Evolutionary conservation across 2,329 filamentous ascomycete species (phyloP), one percentile per base, ranked within the genome.

Genomic region (Xylariaceae sp.): DNA sequence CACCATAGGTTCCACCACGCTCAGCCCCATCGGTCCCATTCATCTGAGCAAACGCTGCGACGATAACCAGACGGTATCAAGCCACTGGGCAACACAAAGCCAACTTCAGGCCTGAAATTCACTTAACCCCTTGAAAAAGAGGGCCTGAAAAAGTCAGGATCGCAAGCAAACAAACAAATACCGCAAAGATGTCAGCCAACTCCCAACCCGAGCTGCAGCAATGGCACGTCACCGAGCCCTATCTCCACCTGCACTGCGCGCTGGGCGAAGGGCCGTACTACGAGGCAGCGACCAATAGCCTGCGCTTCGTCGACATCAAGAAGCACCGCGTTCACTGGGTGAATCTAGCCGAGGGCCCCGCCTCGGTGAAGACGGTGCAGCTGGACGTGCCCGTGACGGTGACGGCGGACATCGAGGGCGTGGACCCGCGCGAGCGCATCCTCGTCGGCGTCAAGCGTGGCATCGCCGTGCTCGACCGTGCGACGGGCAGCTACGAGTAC

Each of bases 241-340:
- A 81, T 74, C 78, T 92, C 62, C 77, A 86, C 65, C 75, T 83
- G 57, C 80, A 83, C 65, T 90, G 88, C 75, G 78, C 76, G 11
- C 80, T 92, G 35, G 88, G 87, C 64, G 89, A 93, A 74, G 89
- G 83, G 0, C 89, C 89, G 1, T 90, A 85, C 75, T 90, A 86
- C 76, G 88, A 92, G 72, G 77, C 81, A 60, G 76, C 76, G 18
- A 84, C 81, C 54, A 81, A 89, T 72, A 81, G 78, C 51, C 76
- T 93, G 60, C 88, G 89, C 64, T 92, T 91, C 72, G 84, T 92
- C 62, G 92, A 97, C 74, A 92, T 96, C 74, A 88, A 87, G 73
- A 85, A 88, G 71, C 82, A 88, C 71, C 84, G 86, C 62, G 71
- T 96, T 51, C 88, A 94, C 76, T 81, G 82, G 52, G 80, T 94